phyloP scores from a whole-genome alignment of 164 flowering plant genomes.

The Pachysandra terminalis region DNA sequence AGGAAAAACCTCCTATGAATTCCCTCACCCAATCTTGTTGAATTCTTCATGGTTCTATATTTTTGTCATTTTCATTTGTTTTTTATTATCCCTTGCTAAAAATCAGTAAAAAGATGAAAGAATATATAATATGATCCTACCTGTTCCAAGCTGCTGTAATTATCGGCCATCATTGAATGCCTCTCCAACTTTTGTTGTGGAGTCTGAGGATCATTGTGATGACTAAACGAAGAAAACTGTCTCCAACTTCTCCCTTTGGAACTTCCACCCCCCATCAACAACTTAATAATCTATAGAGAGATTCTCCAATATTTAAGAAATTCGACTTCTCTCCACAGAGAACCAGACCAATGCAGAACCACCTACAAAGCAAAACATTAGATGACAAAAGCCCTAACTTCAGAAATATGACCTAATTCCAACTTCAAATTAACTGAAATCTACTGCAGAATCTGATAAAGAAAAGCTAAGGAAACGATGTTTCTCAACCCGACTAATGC shows the following conservation, averaged over 20 bases:
- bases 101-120: too few relatives aligned
- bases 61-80: too few relatives aligned
- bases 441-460: not conserved
- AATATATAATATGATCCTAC: conserved; percentile 23
- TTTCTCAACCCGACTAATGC: not conserved
- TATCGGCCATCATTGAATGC: conserved; percentile 67
- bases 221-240: conserved; percentile 25
- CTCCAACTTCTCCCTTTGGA: conserved; percentile 35
- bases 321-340: conserved; percentile 1
- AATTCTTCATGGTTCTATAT: too few relatives aligned
- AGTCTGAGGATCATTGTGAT: conserved; percentile 21
- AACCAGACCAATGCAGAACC: not conserved
- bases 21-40: too few relatives aligned
- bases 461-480: not conserved
- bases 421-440: not conserved
- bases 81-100: too few relatives aligned
- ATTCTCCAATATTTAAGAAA: conserved; percentile 9
- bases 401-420: not conserved
- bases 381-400: not conserved
- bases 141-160: conserved; percentile 67
- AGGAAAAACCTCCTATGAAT: too few relatives aligned
- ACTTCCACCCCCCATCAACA: conserved; percentile 52
- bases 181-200: conserved; percentile 35
- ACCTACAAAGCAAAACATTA: not conserved
- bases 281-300: conserved; percentile 8